These are phyloP conservation scores for Camelina neglecta DNA, from an alignment of 345 rosid species.

Conservation along the genomic window DNA sequence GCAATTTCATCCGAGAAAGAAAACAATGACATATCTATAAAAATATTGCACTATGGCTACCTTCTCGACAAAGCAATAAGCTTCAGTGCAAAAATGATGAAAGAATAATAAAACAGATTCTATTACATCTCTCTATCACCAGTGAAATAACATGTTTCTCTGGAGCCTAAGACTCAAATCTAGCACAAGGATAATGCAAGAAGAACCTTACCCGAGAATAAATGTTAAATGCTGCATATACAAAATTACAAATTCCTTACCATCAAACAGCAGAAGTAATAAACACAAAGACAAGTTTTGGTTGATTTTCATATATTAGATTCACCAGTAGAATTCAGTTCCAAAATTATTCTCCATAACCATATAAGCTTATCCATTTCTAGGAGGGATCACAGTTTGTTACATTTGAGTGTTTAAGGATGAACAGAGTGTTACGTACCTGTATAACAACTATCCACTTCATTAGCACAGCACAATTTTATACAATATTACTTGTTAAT, in stretches of 20 bases:
- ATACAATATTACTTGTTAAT: constrained; percentile 12
- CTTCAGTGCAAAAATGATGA: not conserved
- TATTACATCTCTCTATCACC: not conserved
- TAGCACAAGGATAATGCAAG: not conserved
- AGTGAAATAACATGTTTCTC: constrained; percentile 30
- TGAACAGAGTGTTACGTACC: constrained; percentile 17
- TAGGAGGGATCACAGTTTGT: constrained; percentile 15
- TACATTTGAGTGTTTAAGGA: constrained; percentile 36
- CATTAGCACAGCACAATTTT: constrained; percentile 29
- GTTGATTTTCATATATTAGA: constrained; percentile 2
- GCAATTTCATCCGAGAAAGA: not conserved
- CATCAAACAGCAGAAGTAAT: constrained; percentile 18
- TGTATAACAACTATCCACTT: constrained; percentile 25
- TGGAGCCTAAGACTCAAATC: constrained; percentile 53
- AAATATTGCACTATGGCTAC: not conserved
- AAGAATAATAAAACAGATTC: not conserved
- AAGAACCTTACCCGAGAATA: not conserved
- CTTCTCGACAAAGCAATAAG: constrained; percentile 2
- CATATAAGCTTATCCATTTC: constrained; percentile 16
- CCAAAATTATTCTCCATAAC: constrained; percentile 21
- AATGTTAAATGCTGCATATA: not conserved
- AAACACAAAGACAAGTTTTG: constrained; percentile 10
- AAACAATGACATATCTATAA: not conserved
- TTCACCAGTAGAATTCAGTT: constrained; percentile 16
- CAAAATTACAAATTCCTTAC: constrained; percentile 15